Evolutionary conservation across 225 moss, liverwort and hornwort species (phyloP), one percentile per base, ranked within the genome.

Genomic region (Marchantia polymorpha): DNA sequence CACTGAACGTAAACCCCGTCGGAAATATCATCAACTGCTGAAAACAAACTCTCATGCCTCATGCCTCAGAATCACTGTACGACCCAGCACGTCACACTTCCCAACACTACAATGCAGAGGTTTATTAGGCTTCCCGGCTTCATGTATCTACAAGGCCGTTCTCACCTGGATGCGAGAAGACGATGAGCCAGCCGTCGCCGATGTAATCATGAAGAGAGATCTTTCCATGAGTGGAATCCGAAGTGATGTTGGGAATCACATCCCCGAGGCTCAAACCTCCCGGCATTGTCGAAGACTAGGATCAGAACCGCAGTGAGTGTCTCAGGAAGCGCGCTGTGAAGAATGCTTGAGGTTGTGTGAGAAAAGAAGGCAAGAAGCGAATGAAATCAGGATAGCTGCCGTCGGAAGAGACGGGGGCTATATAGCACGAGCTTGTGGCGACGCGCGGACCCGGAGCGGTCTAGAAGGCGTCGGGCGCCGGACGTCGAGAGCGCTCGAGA

Each of bases 131-230:
- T 17, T 2, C 64, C 9, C 8, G 16, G 29, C 25, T 23, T 65
- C 8, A 25, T 13, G 3, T 12, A 6, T 11, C 27, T 65, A 2
- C 12, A 0, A 12, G 14, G 11, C 6, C 1, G 11, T 12, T 52
- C 51, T 12, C 12, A 81, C 88, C 93, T 60, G 94, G 96, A 49
- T 97, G 96, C 47, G 96, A 94, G 85, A 97, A 94, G 0, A 97
- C 78, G 75, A 97, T 93, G 65, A 92, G 76, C 96, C 96, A 97
- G 4, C 89, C 83, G 0, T 91, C 91, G 0, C 90, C 91, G 72
- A 94, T 94, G 79, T 90, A 96, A 65, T 91, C 81, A 75, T 96
- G 89, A 46, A 96, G 91, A 69, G 87, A 83, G 46, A 96, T 71
- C 83, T 85, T 48, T 10, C 96, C 96, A 48, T 89, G 75, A 8